Evolutionary conservation across 2,329 filamentous ascomycete genomes (phyloP), one percentile per base, ranked within the genome.

Genomic region (Cordyceps farinosa): DNA sequence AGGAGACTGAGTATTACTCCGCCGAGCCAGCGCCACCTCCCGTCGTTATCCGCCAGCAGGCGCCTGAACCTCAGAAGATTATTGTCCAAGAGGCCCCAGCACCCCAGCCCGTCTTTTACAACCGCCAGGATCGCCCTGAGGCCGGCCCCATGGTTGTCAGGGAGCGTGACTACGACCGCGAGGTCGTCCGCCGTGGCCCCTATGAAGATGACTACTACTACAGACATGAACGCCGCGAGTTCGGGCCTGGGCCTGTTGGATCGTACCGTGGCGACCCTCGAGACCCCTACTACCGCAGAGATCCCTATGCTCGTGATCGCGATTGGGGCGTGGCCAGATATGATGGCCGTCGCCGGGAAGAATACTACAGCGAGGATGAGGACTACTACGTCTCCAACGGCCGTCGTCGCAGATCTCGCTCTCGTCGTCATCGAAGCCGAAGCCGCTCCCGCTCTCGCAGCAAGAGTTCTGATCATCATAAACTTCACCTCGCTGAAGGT

Each of bases 1-100:
- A 82, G 71, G 85, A 88, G 71, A 85, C 84, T 2, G 86, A 88
- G 67, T 88, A 87, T 71, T 88, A 83, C 69, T 80, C 81, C 3
- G 76, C 79, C 32, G 78, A 83, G 29, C 81, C 82, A 13, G 74
- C 79, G 10, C 79, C 78, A 5, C 71, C 78, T 2, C 84, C 84
- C 5, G 80, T 87, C 65, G 77, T 87, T 61, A 84, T 87, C 66
- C 83, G 84, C 58, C 81, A 84, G 68, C 79, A 80, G 57, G 78
- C 80, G 1, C 78, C 80, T 2, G 83, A 87, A 70, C 78, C 79
- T 2, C 84, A 87, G 70, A 82, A 82, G 70, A 86, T 87, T 68
- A 84, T 87, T 66, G 79, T 87, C 9, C 81, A 87, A 65, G 84
- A 87, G 68, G 83, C 84, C 0, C 78, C 82, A 3, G 67, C 79